phyloP scores from a whole-genome alignment of 148 eudicot genomes.

The Rhododendron henanense region DNA sequence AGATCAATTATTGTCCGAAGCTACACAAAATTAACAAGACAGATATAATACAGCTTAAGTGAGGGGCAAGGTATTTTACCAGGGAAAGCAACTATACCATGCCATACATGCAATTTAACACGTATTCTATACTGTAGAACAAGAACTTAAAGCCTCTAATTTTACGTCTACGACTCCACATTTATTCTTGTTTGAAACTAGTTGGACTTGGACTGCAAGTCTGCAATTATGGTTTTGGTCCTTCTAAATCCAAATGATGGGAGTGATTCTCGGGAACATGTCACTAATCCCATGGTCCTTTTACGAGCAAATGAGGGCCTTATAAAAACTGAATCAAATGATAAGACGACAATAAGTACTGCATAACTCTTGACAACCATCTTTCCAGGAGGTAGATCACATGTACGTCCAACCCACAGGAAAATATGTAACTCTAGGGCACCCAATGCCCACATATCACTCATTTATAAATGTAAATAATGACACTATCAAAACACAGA shows the following conservation, averaged over 20 bases:
- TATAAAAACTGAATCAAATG: neutral
- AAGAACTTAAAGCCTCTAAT: neutral
- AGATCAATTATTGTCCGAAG: neutral
- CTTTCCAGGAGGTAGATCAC: neutral
- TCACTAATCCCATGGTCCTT: neutral
- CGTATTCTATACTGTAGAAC: neutral
- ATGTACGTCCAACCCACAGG: neutral
- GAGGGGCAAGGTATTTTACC: neutral
- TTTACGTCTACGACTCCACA: neutral
- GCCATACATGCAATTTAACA: neutral
- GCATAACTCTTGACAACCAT: neutral
- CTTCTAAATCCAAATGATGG: neutral
- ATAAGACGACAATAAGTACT: neutral
- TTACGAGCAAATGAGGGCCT: neutral
- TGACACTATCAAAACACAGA: neutral
- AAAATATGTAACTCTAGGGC: neutral
- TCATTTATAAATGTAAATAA: neutral
- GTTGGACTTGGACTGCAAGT: neutral
- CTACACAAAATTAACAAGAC: neutral
- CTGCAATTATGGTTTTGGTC: neutral
- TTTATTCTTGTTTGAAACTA: neutral
- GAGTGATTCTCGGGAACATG: neutral
- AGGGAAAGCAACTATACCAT: neutral
- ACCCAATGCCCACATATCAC: neutral
- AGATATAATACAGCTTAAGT: neutral